phyloP scores from a whole-genome alignment of 768 basidiomycete species.

The Lentinula detonsa region DNA sequence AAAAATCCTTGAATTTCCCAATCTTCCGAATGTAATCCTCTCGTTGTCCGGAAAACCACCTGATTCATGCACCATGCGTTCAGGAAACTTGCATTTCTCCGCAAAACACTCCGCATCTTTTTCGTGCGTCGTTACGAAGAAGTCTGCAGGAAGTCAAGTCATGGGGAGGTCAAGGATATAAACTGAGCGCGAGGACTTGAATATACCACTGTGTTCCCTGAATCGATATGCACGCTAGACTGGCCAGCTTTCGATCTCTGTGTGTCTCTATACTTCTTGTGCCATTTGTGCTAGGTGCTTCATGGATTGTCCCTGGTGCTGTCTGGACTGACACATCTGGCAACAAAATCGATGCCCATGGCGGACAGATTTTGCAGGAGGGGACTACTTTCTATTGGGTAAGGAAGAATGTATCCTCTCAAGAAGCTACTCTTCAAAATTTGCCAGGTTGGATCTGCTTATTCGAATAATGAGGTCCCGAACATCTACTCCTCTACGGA shows the following conservation, averaged over 20 bases:
- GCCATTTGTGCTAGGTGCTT: background rate
- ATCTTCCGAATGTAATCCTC: background rate
- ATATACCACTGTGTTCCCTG: background rate
- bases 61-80: background rate
- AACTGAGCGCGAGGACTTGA: background rate
- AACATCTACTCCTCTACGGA: constrained; percentile 22
- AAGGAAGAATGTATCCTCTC: constrained; percentile 14
- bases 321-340: constrained; percentile 23
- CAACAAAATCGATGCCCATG: constrained; percentile 19
- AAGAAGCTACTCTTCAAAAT: background rate
- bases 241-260: background rate
- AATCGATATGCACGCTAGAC: background rate
- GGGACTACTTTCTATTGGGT: constrained; percentile 24
- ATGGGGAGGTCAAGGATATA: background rate
- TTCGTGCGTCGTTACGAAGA: background rate
- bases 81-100: background rate
- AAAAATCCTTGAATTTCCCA: background rate
- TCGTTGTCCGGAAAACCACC: background rate
- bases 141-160: background rate
- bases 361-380: constrained; percentile 18
- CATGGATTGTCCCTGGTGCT: constrained; percentile 19
- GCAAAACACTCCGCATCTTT: background rate
- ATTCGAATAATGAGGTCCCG: constrained; percentile 9
- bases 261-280: background rate
- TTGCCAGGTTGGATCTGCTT: background rate